phyloP scores from a whole-genome alignment of 192 early-diverging fungal species.

The Coemansia sp. region DNA sequence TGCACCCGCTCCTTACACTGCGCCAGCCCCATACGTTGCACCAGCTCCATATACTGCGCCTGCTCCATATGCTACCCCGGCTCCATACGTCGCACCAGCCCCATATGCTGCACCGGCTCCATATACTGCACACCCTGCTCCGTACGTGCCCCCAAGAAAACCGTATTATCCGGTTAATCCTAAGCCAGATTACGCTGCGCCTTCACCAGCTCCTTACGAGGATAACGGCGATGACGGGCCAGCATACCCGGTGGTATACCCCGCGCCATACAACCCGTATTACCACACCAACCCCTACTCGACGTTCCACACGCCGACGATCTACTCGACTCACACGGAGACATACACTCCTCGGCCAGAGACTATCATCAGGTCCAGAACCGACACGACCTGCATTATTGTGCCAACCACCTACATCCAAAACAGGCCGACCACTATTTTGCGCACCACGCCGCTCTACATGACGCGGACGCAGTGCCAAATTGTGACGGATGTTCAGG shows the following conservation, averaged over 20 bases:
- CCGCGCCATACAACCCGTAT: neutral
- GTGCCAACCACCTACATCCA: slow-evolving; percentile 26
- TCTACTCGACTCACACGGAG: slow-evolving; percentile 36
- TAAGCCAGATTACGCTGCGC: neutral
- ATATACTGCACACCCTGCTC: slow-evolving; percentile 1
- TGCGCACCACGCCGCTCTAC: slow-evolving; percentile 30
- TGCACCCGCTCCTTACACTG: slow-evolving; percentile 7
- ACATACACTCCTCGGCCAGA: slow-evolving; percentile 19
- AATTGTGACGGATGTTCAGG: slow-evolving; percentile 24
- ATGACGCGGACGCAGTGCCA: slow-evolving; percentile 29
- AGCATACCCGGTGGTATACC: neutral
- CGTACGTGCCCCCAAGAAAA: slow-evolving; percentile 4
- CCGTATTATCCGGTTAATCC: slow-evolving; percentile 3
- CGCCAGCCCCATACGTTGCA: neutral
- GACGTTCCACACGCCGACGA: slow-evolving; percentile 16
- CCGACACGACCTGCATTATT: slow-evolving; percentile 29
- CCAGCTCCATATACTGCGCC: neutral
- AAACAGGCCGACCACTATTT: slow-evolving; percentile 19
- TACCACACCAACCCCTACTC: neutral
- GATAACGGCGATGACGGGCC: too few species aligned
- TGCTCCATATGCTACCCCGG: neutral
- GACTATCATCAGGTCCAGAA: slow-evolving; percentile 26
- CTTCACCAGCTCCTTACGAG: too few species aligned
- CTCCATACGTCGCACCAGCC: neutral
- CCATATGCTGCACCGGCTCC: slow-evolving; percentile 2